These are phyloP conservation scores for Phoma herbarum DNA, from an alignment of 2,329 filamentous ascomycete genomes.

Conservation along the genomic window DNA sequence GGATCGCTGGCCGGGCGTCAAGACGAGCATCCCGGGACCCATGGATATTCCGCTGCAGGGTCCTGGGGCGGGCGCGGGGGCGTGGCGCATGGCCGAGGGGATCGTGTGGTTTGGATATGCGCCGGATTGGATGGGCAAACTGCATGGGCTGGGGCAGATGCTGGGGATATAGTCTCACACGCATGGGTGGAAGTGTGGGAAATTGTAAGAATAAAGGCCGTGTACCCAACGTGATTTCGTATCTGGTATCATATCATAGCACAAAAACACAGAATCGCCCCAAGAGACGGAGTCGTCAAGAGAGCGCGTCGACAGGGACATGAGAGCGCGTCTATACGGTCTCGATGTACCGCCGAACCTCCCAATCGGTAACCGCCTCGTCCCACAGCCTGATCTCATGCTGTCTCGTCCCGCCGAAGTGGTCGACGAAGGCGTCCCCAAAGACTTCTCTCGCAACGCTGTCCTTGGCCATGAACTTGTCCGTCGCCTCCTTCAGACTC, in stretches of 20 bases:
- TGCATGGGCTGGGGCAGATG: conserved; percentile 50
- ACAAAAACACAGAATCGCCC: no score
- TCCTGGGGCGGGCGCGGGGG: conserved; percentile 41
- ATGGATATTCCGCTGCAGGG: conserved; percentile 79
- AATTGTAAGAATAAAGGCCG: neutral
- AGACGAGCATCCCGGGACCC: conserved; percentile 81
- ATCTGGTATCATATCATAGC: neutral
- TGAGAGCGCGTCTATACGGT: conserved; percentile 42
- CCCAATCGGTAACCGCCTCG: conserved; percentile 97
- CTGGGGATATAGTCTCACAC: neutral
- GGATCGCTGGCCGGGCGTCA: conserved; percentile 70
- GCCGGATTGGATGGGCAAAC: conserved; percentile 40
- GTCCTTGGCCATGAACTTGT: conserved; percentile 75
- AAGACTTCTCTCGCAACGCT: conserved; percentile 95
- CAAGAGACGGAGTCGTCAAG: no score
- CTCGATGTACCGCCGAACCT: conserved; percentile 58
- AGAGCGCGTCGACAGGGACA: no score
- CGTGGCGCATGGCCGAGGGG: conserved; percentile 56
- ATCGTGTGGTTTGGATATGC: conserved; percentile 61
- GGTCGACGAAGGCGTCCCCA: conserved; percentile 94
- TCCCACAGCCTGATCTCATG: conserved; percentile 93
- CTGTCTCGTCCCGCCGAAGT: conserved; percentile 89
- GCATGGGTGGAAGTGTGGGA: no score
- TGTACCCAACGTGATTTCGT: neutral
- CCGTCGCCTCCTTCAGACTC: conserved; percentile 83